phyloP scores from a whole-genome alignment of 352 stramenopile species.

The Halophytophthora polymorphica region DNA sequence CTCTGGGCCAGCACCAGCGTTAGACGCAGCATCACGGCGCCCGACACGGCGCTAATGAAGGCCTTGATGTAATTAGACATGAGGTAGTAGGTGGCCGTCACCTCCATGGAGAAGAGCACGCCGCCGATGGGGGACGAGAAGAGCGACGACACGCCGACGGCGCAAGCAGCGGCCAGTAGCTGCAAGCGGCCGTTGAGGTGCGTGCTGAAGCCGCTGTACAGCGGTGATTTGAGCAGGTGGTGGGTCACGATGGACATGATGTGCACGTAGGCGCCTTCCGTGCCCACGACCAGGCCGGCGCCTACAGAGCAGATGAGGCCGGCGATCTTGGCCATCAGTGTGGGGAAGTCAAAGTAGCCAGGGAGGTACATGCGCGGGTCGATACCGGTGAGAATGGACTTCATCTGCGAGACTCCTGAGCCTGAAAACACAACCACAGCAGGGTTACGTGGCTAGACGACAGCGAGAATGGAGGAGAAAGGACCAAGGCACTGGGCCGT shows the following conservation, averaged over 20 bases:
- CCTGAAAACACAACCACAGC: conserved; percentile 19
- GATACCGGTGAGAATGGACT: conserved; percentile 84
- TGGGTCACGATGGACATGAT: conserved; percentile 93
- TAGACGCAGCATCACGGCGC: conserved; percentile 72
- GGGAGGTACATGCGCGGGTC: conserved; percentile 78
- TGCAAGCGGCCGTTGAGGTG: conserved; percentile 81
- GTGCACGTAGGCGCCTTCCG: conserved; percentile 98
- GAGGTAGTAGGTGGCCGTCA: conserved; percentile 87
- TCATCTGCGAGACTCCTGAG: conserved; percentile 87
- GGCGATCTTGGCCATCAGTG: conserved; percentile 87
- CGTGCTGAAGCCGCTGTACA: conserved; percentile 77
- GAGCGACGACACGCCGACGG: conserved; percentile 89
- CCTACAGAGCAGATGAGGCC: conserved; percentile 94
- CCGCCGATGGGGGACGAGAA: conserved; percentile 93
- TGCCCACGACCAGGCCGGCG: conserved; percentile 94
- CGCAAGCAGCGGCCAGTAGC: conserved; percentile 88
- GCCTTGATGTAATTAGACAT: conserved; percentile 90
- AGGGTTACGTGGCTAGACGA: background rate
- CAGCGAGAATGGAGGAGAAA: too few relatives aligned
- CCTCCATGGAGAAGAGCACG: conserved; percentile 94
- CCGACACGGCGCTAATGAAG: conserved; percentile 82
- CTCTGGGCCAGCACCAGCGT: conserved; percentile 60
- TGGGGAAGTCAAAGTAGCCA: conserved; percentile 79
- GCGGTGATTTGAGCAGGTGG: conserved; percentile 74
- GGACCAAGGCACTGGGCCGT: too few relatives aligned